phyloP scores from a whole-genome alignment of 192 early-diverging fungal species.

The Umbelopsis isabellina region DNA sequence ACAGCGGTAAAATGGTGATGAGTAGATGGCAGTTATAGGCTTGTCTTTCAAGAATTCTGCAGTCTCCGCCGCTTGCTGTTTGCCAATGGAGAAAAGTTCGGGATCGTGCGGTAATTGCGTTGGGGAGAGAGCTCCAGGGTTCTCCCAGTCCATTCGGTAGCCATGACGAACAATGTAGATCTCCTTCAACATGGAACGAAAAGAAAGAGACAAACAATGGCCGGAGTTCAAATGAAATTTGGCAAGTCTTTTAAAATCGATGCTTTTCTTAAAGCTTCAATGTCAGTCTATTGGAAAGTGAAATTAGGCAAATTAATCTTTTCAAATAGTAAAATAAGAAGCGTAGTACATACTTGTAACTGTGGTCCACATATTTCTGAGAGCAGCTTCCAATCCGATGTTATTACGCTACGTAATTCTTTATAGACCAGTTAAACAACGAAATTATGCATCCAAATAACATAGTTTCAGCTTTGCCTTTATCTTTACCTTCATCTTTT shows the following conservation, averaged over 20 bases:
- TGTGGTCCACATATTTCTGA: constrained; percentile 7
- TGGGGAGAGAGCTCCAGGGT: constrained; percentile 26
- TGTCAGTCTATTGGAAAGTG: background rate
- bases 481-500: background rate
- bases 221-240: constrained; percentile 9
- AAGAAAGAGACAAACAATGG: constrained; percentile 3
- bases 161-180: constrained; percentile 40
- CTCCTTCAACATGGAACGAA: constrained; percentile 29
- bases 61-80: constrained; percentile 32
- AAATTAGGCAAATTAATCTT: no score
- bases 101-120: constrained; percentile 29
- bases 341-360: background rate
- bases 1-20: constrained; percentile 40
- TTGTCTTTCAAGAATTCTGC: constrained; percentile 25
- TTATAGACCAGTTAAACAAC: background rate
- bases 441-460: background rate
- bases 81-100: constrained; percentile 19
- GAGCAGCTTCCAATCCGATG: background rate
- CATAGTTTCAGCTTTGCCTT: background rate
- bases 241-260: constrained; percentile 6
- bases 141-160: constrained; percentile 37
- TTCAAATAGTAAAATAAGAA: no score
- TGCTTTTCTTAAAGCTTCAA: background rate
- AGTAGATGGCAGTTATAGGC: constrained; percentile 28
- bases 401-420: background rate